Conservation (phyloP, 768 basidiomycete genomes). For the Dentipellis fragilis region DNA sequence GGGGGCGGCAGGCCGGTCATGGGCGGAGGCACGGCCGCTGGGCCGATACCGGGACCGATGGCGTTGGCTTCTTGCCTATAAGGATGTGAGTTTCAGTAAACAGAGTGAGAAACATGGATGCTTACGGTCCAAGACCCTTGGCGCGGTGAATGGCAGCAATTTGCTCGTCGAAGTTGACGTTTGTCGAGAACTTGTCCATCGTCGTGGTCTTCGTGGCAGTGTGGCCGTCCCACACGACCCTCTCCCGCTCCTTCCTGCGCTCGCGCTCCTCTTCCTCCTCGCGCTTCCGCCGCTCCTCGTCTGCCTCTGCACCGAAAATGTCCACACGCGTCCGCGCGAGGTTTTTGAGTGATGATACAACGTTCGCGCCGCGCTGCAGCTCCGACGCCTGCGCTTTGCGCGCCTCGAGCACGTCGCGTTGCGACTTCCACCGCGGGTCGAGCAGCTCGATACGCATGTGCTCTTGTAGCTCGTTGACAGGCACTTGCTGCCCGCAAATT, state of each 20-base stretch:
- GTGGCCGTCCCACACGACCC: constrained; percentile 98
- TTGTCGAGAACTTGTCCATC: constrained; percentile 85
- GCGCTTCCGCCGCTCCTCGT: constrained; percentile 79
- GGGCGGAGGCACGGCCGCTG: constrained; percentile 57
- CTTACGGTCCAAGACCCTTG: constrained; percentile 81
- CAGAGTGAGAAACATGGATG: constrained; percentile 5
- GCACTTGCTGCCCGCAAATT: constrained; percentile 93
- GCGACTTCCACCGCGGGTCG: constrained; percentile 97
- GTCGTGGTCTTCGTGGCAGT: constrained; percentile 89
- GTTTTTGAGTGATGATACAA: constrained; percentile 85
- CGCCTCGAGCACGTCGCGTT: constrained; percentile 79
- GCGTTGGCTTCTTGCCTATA: constrained; percentile 63
- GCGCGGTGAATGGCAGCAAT: constrained; percentile 94
- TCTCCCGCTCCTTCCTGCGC: constrained; percentile 81
- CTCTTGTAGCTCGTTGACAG: constrained; percentile 91
- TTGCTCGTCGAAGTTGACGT: constrained; percentile 95
- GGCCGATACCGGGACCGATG: constrained; percentile 83
- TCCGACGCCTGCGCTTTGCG: constrained; percentile 87
- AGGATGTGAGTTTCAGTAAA: constrained; percentile 8
- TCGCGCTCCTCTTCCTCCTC: constrained; percentile 83
- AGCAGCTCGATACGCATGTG: constrained; percentile 98
- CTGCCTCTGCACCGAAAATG: constrained; percentile 90
- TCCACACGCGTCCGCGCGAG: constrained; percentile 95
- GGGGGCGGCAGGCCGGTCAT: constrained; percentile 45
- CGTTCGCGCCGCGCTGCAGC: constrained; percentile 84